These are phyloP conservation scores for Microdochium bolleyi DNA, from an alignment of 2,329 filamentous ascomycete genomes.

Conservation along the genomic window DNA sequence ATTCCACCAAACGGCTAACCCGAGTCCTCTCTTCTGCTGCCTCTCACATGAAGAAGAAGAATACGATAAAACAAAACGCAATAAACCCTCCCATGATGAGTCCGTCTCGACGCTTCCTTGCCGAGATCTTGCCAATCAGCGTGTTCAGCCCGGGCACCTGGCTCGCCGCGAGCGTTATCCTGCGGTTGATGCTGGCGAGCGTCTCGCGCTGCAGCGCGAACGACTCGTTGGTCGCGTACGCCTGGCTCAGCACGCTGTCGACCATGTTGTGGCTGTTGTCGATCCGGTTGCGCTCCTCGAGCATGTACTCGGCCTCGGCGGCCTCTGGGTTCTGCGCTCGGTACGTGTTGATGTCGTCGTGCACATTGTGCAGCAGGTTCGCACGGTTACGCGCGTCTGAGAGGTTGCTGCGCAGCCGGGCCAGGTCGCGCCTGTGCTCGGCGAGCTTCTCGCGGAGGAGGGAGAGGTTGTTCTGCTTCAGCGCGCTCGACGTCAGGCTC, in stretches of 20 bases:
- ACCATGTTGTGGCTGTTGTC: slow-evolving; percentile 86
- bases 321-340: slow-evolving; percentile 72
- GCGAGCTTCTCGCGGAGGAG: slow-evolving; percentile 84
- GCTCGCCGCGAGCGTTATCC: slow-evolving; percentile 82
- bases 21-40: slow-evolving; percentile 1
- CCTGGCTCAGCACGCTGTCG: slow-evolving; percentile 86
- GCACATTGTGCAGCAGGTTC: slow-evolving; percentile 85
- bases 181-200: slow-evolving; percentile 77
- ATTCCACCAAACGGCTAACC: no score
- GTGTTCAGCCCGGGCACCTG: slow-evolving; percentile 90
- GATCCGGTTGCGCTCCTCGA: slow-evolving; percentile 76
- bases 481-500: slow-evolving; percentile 74
- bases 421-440: slow-evolving; percentile 78
- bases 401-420: slow-evolving; percentile 65
- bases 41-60: slow-evolving; percentile 69
- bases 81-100: slow-evolving; percentile 90
- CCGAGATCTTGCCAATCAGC: slow-evolving; percentile 84
- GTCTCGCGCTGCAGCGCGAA: slow-evolving; percentile 85
- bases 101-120: slow-evolving; percentile 89
- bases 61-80: slow-evolving; percentile 80
- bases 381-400: slow-evolving; percentile 74
- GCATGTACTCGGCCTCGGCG: slow-evolving; percentile 94
- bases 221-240: slow-evolving; percentile 91
- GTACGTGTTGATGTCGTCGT: slow-evolving; percentile 87
- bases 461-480: slow-evolving; percentile 95